Evolutionary conservation across 192 early-diverging fungal species (phyloP).

Genomic region (Funneliformis geosporum): DNA sequence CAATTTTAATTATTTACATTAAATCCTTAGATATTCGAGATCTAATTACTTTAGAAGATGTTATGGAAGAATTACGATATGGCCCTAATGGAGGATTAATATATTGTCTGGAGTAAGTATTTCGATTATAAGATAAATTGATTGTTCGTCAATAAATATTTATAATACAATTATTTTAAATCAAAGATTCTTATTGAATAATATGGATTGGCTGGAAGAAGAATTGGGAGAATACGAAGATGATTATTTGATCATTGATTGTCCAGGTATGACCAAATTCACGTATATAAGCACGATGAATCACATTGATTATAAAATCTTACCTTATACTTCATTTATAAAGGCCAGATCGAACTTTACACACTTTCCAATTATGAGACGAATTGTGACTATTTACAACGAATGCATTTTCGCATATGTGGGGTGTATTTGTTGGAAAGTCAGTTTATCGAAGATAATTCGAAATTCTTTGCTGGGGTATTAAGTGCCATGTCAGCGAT

Average conservation of each 20-base stretch:
- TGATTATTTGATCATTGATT: conserved; percentile 97
- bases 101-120: conserved; percentile 89
- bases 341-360: conserved; percentile 98
- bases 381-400: conserved; percentile 69
- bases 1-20: not conserved
- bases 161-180: not conserved
- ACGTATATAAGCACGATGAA: not conserved
- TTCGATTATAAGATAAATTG: not conserved
- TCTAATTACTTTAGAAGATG: conserved; percentile 96
- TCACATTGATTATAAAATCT: not conserved
- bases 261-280: conserved; percentile 58
- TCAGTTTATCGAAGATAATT: conserved; percentile 94
- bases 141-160: not conserved
- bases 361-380: conserved; percentile 93
- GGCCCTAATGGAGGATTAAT: conserved; percentile 97
- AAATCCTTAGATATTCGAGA: conserved; percentile 81
- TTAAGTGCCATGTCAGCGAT: conserved; percentile 94
- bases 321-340: not conserved
- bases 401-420: conserved; percentile 82
- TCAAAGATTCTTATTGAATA: conserved; percentile 80
- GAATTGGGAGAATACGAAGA: conserved; percentile 89
- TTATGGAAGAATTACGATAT: conserved; percentile 95
- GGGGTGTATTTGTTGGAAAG: conserved; percentile 92
- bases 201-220: conserved; percentile 97
- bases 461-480: conserved; percentile 96